Conservation (phyloP, 306 rosid species). For the Hylodesmum podocarpum region DNA sequence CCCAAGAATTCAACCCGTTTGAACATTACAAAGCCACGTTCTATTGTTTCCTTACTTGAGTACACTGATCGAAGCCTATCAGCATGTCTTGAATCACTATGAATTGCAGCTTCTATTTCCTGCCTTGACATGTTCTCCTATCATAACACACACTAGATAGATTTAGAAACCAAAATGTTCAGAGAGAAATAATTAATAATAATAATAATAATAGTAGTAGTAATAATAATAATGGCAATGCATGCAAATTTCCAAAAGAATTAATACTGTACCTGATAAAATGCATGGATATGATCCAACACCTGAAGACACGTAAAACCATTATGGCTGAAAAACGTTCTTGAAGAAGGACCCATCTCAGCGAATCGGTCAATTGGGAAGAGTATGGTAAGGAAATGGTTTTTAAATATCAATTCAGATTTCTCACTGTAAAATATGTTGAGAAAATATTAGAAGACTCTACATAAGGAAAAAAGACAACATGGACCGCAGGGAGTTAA, state of each 20-base stretch:
- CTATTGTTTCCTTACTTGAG: conserved; percentile 63
- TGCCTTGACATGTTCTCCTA: conserved; percentile 82
- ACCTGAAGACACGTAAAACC: conserved; percentile 92
- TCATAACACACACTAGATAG: background rate
- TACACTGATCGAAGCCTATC: conserved; percentile 83
- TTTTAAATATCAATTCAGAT: conserved; percentile 74
- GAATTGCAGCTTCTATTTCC: conserved; percentile 87
- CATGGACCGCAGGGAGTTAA: background rate
- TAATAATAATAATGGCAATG: too few relatives aligned
- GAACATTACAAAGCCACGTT: conserved; percentile 54
- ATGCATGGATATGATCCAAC: conserved; percentile 72
- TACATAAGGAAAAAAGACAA: background rate
- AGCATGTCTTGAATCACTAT: conserved; percentile 88
- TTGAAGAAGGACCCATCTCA: conserved; percentile 97
- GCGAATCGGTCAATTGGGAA: conserved; percentile 88
- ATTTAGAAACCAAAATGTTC: background rate
- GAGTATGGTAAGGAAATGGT: conserved; percentile 74
- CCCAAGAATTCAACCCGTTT: conserved; percentile 83
- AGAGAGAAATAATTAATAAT: background rate
- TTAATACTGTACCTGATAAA: conserved; percentile 72
- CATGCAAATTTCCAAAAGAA: background rate
- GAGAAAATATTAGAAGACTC: background rate
- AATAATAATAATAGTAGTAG: too few relatives aligned
- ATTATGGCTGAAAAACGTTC: conserved; percentile 57
- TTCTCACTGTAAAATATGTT: conserved; percentile 66